These are phyloP conservation scores for Metrosideros polymorpha DNA, from an alignment of 441 rosid species.

Conservation along the genomic window DNA sequence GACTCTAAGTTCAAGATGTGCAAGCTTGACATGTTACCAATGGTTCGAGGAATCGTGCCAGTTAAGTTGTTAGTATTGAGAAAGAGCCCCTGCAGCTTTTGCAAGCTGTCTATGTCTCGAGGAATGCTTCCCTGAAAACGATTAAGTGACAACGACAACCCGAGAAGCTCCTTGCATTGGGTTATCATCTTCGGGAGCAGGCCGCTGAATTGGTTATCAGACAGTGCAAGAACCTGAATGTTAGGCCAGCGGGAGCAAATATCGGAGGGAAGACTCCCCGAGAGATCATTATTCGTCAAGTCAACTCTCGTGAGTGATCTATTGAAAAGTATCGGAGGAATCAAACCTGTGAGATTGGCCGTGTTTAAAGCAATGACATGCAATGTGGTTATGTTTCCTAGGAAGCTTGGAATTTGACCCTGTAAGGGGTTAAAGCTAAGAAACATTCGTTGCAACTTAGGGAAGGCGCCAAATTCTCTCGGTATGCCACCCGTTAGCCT, in stretches of 20 bases:
- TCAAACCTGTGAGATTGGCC: neutral
- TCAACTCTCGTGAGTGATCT: neutral
- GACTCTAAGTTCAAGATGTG: rapidly evolving
- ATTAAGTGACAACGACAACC: neutral
- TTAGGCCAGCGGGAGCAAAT: neutral
- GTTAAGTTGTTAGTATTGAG: rapidly evolving
- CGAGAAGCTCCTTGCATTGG: neutral
- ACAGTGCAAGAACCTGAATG: neutral
- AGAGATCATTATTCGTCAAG: neutral
- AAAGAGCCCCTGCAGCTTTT: neutral
- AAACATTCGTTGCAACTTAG: rapidly evolving
- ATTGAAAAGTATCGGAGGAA: neutral
- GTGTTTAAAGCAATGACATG: neutral
- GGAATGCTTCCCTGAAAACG: neutral
- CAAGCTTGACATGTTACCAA: neutral
- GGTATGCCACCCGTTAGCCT: neutral
- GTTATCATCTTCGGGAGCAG: neutral
- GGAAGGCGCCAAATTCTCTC: neutral
- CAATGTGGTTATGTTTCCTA: neutral
- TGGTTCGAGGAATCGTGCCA: neutral
- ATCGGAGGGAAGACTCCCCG: neutral
- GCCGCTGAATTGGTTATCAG: neutral
- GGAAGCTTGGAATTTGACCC: neutral
- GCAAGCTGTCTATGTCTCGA: neutral
- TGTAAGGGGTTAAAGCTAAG: neutral